Base-by-base conservation (phyloP, 345 rosid genomes). In the Gossypium anomalum region DNA sequence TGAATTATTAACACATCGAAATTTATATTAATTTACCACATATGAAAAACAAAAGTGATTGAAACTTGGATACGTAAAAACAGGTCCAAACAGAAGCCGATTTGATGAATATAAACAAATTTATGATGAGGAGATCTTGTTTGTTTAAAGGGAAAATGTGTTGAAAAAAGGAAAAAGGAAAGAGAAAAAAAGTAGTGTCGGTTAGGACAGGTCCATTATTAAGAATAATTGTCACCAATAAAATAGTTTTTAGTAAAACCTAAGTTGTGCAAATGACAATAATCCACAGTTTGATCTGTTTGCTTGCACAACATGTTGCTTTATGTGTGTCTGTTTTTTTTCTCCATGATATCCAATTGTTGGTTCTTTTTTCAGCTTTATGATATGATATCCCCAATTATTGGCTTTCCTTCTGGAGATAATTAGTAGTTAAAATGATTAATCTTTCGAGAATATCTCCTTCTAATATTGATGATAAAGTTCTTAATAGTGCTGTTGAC, bases 261-360 rank as follows among this genome's bases (percentile, higher is more conserved):
- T 27, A 60, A 29, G 19, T 60, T 60, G 43, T 9, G 43, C 65
- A 14, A 29, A 16, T 63, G 19, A 16, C 12, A 45, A 67, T 47
- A 22, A 67, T 47, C 56, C 41, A 67, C 41, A 2, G 25, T 14
- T 47, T 66, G 60, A 20, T 47, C 38, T 47, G 53, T 55, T 67
- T 67, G 29, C 53, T 67, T 45, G 38, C 70, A 45, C 70, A 20
- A 29, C 70, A 67, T 45, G 70, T 67, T 67, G 71, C 29, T 47
- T 67, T 22, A 12, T 47, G 19, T n/a, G 38, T 47, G 34, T 20
- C 38, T 67, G 14, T 14, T 63, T 66, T 47, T 63, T 61, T 17
- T 34, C 45, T 7, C 44, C 38, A 45, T 45, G 22, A 29, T 29
- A 22, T 66, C 55, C 38, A 22, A 38, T 41, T 64, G 49, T 48